These are phyloP conservation scores for Paragyromitra xinjiangensis DNA, from an alignment of 495 filamentous ascomycete species.

Conservation along the genomic window DNA sequence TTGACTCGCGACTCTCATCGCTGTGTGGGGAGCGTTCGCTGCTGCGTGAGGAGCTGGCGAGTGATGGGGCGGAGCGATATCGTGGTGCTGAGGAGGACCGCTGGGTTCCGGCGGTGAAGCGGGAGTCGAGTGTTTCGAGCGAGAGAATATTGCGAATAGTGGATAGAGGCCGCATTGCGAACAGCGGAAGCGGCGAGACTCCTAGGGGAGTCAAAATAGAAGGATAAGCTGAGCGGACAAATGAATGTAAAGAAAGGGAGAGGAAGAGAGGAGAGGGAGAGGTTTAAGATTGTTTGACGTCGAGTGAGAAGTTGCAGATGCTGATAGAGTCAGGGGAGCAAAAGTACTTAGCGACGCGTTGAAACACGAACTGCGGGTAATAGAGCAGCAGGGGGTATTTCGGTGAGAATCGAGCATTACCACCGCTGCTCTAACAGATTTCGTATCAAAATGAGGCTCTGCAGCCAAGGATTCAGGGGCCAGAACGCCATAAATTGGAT, in stretches of 20 bases:
- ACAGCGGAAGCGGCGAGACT: constrained; percentile 5
- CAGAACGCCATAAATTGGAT: not conserved
- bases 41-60: constrained; percentile 48
- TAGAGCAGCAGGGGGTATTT: not conserved
- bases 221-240: not conserved
- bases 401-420: not conserved
- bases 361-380: not conserved
- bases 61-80: constrained; percentile 55
- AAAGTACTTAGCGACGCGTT: not conserved
- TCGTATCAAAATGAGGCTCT: constrained; percentile 28
- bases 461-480: constrained; percentile 41
- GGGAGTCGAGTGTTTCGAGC: constrained; percentile 91
- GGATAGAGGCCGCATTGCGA: constrained; percentile 60
- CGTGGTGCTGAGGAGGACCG: constrained; percentile 69
- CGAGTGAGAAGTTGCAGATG: not conserved
- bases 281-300: not conserved
- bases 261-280: not conserved
- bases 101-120: constrained; percentile 70
- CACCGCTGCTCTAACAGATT: constrained; percentile 1
- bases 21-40: constrained; percentile 47
- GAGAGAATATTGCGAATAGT: constrained; percentile 72
- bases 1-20: constrained; percentile 60
- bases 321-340: constrained; percentile 2
- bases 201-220: not conserved
- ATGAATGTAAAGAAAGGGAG: not conserved